phyloP scores from a whole-genome alignment of 1,284 basidiomycete species.

The Schizophyllum commune region DNA sequence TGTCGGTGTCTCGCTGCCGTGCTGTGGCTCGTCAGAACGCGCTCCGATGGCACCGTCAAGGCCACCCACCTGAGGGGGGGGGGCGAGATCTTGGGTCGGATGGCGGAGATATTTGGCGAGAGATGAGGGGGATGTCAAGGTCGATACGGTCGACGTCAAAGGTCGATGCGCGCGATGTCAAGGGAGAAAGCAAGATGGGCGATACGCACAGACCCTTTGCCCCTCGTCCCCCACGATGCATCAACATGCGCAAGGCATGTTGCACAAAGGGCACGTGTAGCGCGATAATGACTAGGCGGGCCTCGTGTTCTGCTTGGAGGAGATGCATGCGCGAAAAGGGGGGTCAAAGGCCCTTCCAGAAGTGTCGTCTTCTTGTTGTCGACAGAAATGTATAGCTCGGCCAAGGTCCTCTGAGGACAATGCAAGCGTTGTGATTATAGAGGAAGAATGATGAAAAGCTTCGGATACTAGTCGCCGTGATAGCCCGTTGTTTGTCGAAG shows the following conservation, averaged over 20 bases:
- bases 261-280: not conserved
- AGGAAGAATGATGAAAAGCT: no score
- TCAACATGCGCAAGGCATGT: not conserved
- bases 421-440: no score
- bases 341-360: no score
- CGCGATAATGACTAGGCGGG: not conserved
- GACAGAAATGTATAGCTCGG: no score
- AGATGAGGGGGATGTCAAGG: not conserved
- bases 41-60: no score
- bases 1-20: not conserved
- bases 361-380: no score
- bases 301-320: not conserved
- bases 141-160: not conserved
- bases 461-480: no score
- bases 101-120: not conserved
- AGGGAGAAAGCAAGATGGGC: not conserved
- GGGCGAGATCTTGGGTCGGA: not conserved
- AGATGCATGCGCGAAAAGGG: not conserved
- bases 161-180: not conserved
- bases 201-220: not conserved
- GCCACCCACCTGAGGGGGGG: no score
- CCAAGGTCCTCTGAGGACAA: no score
- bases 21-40: no score
- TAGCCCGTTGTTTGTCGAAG: no score
- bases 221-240: not conserved